Evolutionary conservation across 2,329 filamentous ascomycete species (phyloP).

Genomic region (Botrytis hyacinthi): DNA sequence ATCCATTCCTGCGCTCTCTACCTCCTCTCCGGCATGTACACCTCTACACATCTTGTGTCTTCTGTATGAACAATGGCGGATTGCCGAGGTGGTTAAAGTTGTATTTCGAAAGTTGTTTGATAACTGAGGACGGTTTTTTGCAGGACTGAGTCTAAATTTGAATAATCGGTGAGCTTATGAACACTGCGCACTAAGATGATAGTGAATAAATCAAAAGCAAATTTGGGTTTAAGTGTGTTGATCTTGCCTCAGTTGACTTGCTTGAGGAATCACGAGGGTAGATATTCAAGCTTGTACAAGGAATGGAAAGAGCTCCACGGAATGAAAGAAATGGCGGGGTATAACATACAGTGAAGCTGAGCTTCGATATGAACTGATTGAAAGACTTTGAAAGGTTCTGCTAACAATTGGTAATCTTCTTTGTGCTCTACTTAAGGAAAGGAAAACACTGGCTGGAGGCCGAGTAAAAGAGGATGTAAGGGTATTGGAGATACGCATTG

Average conservation of each 20-base stretch:
- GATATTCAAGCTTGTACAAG: not conserved
- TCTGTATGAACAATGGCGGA: slow-evolving; percentile 71
- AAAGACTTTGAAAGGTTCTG: slow-evolving; percentile 19
- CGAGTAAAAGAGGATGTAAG: slow-evolving; percentile 30
- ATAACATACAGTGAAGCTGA: slow-evolving; percentile 21
- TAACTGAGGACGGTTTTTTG: slow-evolving; percentile 30
- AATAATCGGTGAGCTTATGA: slow-evolving; percentile 12
- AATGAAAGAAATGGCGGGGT: slow-evolving; percentile 18
- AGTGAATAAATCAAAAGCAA: slow-evolving; percentile 3
- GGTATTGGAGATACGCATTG: slow-evolving; percentile 37
- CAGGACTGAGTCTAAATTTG: slow-evolving; percentile 28
- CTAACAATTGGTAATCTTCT: slow-evolving; percentile 28
- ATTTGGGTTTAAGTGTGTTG: not conserved
- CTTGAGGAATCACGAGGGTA: slow-evolving; percentile 8
- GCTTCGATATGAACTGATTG: slow-evolving; percentile 13
- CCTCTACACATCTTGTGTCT: slow-evolving; percentile 67
- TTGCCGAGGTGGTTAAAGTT: slow-evolving; percentile 30
- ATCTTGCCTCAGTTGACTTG: slow-evolving; percentile 8
- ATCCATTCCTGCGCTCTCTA: slow-evolving; percentile 55
- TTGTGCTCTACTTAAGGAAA: slow-evolving; percentile 25
- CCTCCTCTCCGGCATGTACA: slow-evolving; percentile 54
- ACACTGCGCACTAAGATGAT: not conserved
- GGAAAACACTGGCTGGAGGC: slow-evolving; percentile 28
- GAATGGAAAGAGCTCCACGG: not conserved
- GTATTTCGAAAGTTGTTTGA: slow-evolving; percentile 26